Base-by-base conservation (phyloP, 768 basidiomycete species). In the Asterophora lycoperdoides region DNA sequence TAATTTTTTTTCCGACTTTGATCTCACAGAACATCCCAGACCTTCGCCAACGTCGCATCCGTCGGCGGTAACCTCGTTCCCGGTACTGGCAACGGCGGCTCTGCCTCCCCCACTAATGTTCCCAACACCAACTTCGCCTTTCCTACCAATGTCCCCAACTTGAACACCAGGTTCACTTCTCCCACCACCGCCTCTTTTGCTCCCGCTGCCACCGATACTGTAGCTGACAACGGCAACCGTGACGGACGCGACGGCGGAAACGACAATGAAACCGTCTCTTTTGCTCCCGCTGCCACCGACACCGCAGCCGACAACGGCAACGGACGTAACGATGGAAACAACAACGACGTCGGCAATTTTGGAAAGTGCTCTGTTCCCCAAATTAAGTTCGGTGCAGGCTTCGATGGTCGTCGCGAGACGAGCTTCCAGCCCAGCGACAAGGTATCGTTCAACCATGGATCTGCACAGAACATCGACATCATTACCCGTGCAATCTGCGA, bases 401-500 rank as follows among this genome's bases (percentile, higher is more conserved):
- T 83, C 49, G 80, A 81, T 53, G 63, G 64, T 44, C 69, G 80
- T 47, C 73, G 61, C 56, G 80, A 80, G 59, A 80, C 79, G 19
- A 69, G 68, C 58, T 83, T 81, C 67, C 59, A 73, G 52, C 80
- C 81, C 38, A 68, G 64, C 34, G 72, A 81, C 56, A 58, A 68
- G 61, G 74, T 61, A 5, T 75, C 75, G 0, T 80, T 66, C 68
- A 71, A 69, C 64, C 80, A 82, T 55, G 78, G 78, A 35, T 81
- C 81, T 13, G 81, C 80, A n/a, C 73, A 80, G 55, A 74, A 74
- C 60, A 77, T 80, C 55, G 69, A 66, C 54, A 80, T 82, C 60
- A 82, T 83, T 66, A 73, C 79, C 11, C 71, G 76, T 68, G 69
- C 75, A 63, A 78, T 83, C 36, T 84, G 82, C 56, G 77, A 81